A percentile compares a stretch with the other conserved stretches of the same genome.
These are phyloP conservation scores for Polyporus tsugae DNA, from an alignment of 1,284 basidiomycete genomes.

Conservation along the genomic window DNA sequence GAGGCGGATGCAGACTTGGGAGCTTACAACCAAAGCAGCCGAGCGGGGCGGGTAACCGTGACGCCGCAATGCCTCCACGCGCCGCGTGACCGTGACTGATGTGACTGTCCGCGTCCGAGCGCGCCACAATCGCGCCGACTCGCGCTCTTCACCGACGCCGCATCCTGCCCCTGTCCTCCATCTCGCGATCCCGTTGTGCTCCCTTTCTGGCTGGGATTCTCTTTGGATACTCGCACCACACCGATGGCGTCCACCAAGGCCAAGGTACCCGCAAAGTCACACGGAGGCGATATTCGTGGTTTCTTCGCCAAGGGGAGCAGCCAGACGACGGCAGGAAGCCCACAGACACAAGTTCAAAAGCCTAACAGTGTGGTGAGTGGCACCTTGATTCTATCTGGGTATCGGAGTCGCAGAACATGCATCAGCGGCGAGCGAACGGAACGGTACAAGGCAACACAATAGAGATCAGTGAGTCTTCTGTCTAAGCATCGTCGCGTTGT, in stretches of 20 bases:
- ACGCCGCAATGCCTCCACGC: neutral
- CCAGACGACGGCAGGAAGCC: slow-evolving; percentile 26
- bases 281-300: slow-evolving; percentile 53
- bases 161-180: neutral
- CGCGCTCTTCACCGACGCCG: slow-evolving; percentile 1
- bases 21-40: too few relatives aligned
- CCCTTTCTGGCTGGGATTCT: too few relatives aligned
- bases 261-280: slow-evolving; percentile 35
- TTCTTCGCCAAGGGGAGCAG: slow-evolving; percentile 48
- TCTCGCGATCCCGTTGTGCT: neutral
- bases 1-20: slow-evolving; percentile 11
- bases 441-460: slow-evolving; percentile 13
- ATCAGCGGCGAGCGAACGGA: slow-evolving; percentile 13
- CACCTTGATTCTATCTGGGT: neutral
- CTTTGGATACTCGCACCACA: too few relatives aligned
- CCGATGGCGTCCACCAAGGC: slow-evolving; percentile 32
- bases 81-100: slow-evolving; percentile 12
- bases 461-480: slow-evolving; percentile 26
- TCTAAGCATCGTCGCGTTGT: neutral
- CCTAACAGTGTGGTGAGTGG: slow-evolving; percentile 22
- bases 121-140: slow-evolving; percentile 17
- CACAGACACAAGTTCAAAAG: slow-evolving; percentile 23
- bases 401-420: neutral
- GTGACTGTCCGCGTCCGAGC: slow-evolving; percentile 26
- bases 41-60: neutral